Evolutionary conservation across 345 rosid genomes (phyloP), one percentile per base, ranked within the genome.

Genomic region (Brassica juncea): DNA sequence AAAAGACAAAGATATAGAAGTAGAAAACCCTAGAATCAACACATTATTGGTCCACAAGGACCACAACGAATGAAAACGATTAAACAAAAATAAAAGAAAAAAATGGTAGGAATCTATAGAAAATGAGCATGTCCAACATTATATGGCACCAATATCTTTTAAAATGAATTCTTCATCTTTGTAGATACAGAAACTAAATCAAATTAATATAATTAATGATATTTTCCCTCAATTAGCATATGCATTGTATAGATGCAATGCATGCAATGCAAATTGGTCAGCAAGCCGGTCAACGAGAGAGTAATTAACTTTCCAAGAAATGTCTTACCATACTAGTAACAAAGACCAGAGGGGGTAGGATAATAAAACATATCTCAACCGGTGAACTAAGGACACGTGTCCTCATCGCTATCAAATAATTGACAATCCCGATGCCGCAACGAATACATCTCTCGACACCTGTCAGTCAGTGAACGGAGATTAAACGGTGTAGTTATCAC

Each of bases 1-100:
- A 79, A 58, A 65, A 60, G 19, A 64, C 72, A 54, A 71, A 72
- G 52, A 58, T 10, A 67, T 72, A 16, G 63, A 66, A 57, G 8
- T 66, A 67, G 77, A 72, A 61, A 79, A 47, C 74, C 74, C 65
- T 73, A 79, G 78, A 73, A 47, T 68, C 59, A 68, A 79, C 70
- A 68, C 31, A 28, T 66, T 10, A 59, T 27, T 66, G 77, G 77
- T 79, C 69, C 69, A 72, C 55, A 21, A 71, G 77, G 72, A 78
- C 76, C 67, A 79, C 77, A 66, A 21, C 57, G 16, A 54, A 39
- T 37, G 52, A 31, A 72, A 65, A 49, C 15, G n/a, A 62, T 7
- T n/a, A 0, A 11, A 25, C 35, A 31, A 60, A 59, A 47, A 47
- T 2, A 19, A 44, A 12, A 0, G 0, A 19, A 35, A 42, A 6